Evolutionary conservation across 148 eudicot genomes (phyloP), one percentile per base, ranked within the genome.

Genomic region (Rheum nobile): DNA sequence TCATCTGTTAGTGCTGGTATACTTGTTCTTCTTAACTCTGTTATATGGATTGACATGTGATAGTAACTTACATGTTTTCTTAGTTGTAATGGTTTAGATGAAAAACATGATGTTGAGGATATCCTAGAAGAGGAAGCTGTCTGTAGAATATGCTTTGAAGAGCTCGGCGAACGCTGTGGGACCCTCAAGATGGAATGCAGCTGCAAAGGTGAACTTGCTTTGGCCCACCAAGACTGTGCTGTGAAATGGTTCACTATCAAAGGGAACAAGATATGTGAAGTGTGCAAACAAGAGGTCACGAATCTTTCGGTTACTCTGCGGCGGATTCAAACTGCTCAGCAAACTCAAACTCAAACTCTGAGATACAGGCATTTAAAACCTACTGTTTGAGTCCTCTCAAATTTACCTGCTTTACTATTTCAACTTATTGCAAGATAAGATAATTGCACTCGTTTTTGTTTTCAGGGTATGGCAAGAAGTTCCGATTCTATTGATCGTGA

Each of bases 121-220:
- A 86, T 93, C 79, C 83, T 88, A 42, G 92, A 88, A 84, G 97
- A 95, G 83, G 99, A 91, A 80, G 99, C 99, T 14, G 94, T 95
- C 50, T 95, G 99, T 83, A 90, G 99, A 85, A 95, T 95, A 71
- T 95, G 99, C 82, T 85, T 90, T 67, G 85, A 83, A 34, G 97
- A 95, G 81, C 89, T 95, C 14, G 84, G 86, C 39, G 98, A 94
- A 82, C 93, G 83, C 75, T 87, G 84, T 9, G 93, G 88, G 54
- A 85, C 89, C 24, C 86, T 94, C 39, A 94, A 91, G 88, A 84
- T 94, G 98, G 99, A 95, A 80, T 95, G 99, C 42, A 84, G 87
- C 85, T 95, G 99, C 83, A 95, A 90, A 86, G 99, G 99, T 39
- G 99, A 90, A 73, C 93, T 95, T 71, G 97, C 99, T 38, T 78